Evolutionary conservation across 2,329 filamentous ascomycete species (phyloP), one percentile per base, ranked within the genome.

Genomic region (Paraconiothyrium brasiliense): DNA sequence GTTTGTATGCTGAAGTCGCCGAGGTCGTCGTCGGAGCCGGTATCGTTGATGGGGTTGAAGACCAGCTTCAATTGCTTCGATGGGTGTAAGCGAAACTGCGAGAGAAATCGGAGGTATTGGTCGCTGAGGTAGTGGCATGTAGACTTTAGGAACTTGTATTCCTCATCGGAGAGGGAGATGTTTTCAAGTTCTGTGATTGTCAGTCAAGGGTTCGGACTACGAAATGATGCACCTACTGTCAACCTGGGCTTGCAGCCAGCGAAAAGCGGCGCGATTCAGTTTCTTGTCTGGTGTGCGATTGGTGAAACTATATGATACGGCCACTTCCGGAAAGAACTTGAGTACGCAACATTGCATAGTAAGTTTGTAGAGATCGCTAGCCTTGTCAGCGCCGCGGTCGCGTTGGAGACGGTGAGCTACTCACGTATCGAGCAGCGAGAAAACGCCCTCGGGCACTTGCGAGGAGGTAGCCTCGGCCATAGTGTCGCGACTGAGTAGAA

Each of bases 231-330:
- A 2, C 66, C n/a, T 78, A 92, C 91, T 94, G 70, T 87, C 85
- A 69, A 97, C 91, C 77, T 99, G 94, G 50, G 89, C 83, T 71
- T 92, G 82, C 1, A 99, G 85, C 95, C 95, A 99, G 52, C 85
- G 84, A 80, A 92, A 97, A 35, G 93, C 95, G 59, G 85, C 86
- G 69, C 93, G 87, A 30, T 89, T 97, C 61, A 99, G 84, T 77
- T 94, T 93, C 88, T 97, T 97, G 64, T 97, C 89, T 8, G 93
- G 92, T 1, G 95, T 99, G 54, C 95, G 91, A 78, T 99, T 99
- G 55, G 93, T 98, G 81, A 96, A 97, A 62, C 91, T 89, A 76
- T 98, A 99, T 2, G 92, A 93, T 61, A 98, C 95, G 48, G 90
- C 87, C 71, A 78, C 82, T 61, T 94, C 85, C 37, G 90, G 90